Evolutionary conservation across 2,329 filamentous ascomycete genomes (phyloP), one percentile per base, ranked within the genome.

Genomic region (Akanthomyces uredinophilus): DNA sequence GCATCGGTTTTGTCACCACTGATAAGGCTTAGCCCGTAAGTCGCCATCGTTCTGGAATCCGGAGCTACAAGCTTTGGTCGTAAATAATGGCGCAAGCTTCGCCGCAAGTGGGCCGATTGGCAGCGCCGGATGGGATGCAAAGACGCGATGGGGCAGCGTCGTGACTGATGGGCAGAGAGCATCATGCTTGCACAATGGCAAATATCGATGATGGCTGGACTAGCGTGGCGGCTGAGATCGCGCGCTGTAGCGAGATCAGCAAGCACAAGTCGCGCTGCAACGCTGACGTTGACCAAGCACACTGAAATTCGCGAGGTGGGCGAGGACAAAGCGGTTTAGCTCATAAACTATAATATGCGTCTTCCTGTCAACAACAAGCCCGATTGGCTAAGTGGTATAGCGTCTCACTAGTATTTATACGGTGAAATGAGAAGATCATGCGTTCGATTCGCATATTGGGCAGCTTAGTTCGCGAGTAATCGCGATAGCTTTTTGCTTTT

Each of bases 321-420:
- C n/a, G 49, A 37, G 35, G 35, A 41, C 20, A 14, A 1, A 24
- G 8, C 27, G 3, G 4, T 1, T 29, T 10, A 37, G 51, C 22
- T 44, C 43, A 62, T 61, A 61, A 39, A 5, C 1, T 24, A 29
- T 27, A 62, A 52, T 62, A 56, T 10, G 22, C 14, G 20, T 4
- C 35, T 1, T 10, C 0, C 1, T 6, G 16, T 8, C 8, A 29
- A 58, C 32, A n/a, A 56, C 1, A 60, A 50, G 68, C 70, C 69
- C 65, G 68, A 66, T 71, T 72, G 70, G 70, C 70, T 72, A 65
- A 72, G 70, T 72, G 70, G 70, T 72, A 72, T 68, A 72, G 70
- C 70, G 70, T 72, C 66, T 72, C 70, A 72, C 70, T 72, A 72
- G 70, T 72, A 72, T 70, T 59, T 55, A 56, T 60, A 60, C 51